phyloP scores from a whole-genome alignment of 202 grass and related monocot species.

The Hordeum pubiflorum region DNA sequence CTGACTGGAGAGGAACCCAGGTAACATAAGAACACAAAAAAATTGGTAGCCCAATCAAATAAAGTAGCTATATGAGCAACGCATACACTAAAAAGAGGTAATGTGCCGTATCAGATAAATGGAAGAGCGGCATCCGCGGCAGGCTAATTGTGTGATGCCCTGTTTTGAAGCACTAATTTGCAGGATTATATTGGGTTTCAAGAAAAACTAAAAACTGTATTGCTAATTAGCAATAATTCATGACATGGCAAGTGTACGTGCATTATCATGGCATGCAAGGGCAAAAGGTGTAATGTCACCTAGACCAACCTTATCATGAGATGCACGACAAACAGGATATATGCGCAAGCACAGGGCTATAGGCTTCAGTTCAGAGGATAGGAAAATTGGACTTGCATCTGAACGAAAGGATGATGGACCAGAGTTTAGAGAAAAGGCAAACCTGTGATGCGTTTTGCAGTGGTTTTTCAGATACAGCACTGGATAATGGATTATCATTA shows the following conservation, averaged over 20 bases:
- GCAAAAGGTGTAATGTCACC: too few relatives aligned
- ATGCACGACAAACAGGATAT: too few relatives aligned
- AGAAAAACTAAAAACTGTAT: too few relatives aligned
- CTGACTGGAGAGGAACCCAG: conserved; percentile 27
- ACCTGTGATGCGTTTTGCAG: conserved; percentile 45
- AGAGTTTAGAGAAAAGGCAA: neutral
- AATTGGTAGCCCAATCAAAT: neutral
- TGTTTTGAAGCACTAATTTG: too few relatives aligned
- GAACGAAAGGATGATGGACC: neutral
- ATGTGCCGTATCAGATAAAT: neutral
- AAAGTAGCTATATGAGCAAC: neutral
- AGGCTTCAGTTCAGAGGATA: too few relatives aligned
- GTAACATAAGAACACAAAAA: neutral
- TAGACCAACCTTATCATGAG: too few relatives aligned
- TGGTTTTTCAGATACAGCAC: conserved; percentile 37
- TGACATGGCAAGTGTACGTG: too few relatives aligned
- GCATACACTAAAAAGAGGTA: neutral
- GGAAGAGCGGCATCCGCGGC: neutral
- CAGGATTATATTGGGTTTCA: too few relatives aligned
- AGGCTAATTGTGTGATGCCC: too few relatives aligned
- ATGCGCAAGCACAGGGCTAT: too few relatives aligned
- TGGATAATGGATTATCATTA: conserved; percentile 29
- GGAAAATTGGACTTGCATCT: neutral
- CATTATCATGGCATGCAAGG: too few relatives aligned
- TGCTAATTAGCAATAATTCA: too few relatives aligned